Evolutionary conservation across 306 rosid species (phyloP).

Genomic region (Trifolium pratense): DNA sequence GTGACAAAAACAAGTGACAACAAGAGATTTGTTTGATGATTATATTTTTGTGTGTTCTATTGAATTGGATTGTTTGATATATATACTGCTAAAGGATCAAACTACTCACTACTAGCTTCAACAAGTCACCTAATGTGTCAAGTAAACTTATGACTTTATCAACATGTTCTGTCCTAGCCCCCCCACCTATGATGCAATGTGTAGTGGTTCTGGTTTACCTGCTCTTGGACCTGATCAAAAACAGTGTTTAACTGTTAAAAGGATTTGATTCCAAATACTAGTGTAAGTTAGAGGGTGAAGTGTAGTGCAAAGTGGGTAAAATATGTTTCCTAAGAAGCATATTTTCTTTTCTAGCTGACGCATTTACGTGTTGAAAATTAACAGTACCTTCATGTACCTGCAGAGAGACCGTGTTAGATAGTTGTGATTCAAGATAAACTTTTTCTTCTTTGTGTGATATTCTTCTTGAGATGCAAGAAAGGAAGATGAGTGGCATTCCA

Average conservation of each 20-base stretch:
- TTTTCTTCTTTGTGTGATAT: slow-evolving; percentile 15
- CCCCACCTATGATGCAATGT: slow-evolving; percentile 20
- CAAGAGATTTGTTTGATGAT: slow-evolving; percentile 21
- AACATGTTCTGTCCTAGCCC: slow-evolving; percentile 22
- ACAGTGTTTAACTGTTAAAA: slow-evolving; percentile 2
- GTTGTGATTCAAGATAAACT: not conserved
- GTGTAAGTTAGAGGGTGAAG: not conserved
- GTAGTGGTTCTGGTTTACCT: slow-evolving; percentile 48
- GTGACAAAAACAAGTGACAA: slow-evolving; percentile 11
- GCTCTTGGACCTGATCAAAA: slow-evolving; percentile 44
- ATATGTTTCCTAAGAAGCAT: slow-evolving; percentile 10
- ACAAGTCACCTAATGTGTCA: slow-evolving; percentile 53
- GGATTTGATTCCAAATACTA: not conserved
- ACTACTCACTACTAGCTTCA: slow-evolving; percentile 49
- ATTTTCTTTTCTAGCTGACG: slow-evolving; percentile 9
- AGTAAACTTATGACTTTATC: slow-evolving; percentile 47
- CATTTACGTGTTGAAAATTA: slow-evolving; percentile 31
- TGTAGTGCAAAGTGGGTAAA: not conserved
- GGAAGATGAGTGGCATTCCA: slow-evolving; percentile 16
- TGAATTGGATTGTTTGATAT: slow-evolving; percentile 41
- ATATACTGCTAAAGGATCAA: slow-evolving; percentile 39
- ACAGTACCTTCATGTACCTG: slow-evolving; percentile 15
- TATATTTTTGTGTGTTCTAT: slow-evolving; percentile 3
- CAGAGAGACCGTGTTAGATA: not conserved
- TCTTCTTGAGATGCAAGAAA: slow-evolving; percentile 15